Evolutionary conservation across 495 filamentous ascomycete genomes (phyloP), one percentile per base, ranked within the genome.

Genomic region (Entonaema liquescens): DNA sequence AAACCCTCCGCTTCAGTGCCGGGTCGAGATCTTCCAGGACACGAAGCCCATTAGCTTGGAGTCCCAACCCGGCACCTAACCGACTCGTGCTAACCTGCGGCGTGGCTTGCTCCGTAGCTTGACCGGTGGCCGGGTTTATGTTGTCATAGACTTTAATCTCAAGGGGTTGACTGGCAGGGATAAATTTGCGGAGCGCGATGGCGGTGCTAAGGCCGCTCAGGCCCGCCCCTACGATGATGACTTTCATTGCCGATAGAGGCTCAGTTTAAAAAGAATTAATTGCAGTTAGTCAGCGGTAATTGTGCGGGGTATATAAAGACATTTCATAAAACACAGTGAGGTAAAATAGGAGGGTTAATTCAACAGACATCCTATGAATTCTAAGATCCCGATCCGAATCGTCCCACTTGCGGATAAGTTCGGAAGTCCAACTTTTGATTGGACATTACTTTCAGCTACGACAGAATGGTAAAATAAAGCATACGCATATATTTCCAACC

Each of bases 51-150:
- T 81, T 23, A 68, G 80, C 35, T 29, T 73, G 35, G 40, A 63
- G n/a, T 72, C 53, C 17, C 72, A 82, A n/a, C 13, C 52, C 28
- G 79, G 80, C 4, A 73, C 73, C 47, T 76, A 79, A 59, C 78
- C 79, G 47, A 78, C 82, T 44, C 1, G 59, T 68, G 23, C 19
- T 40, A 29, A 59, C 52, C 25, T 63, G 23, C 11, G 50, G 59
- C 6, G 40, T 52, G 2, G 29, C 5, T 19, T 67, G 44, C n/a
- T 60, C 33, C 5, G 36, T 17, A 17, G 53, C 40, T 23, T 58
- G 26, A n/a, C 36, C 49, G 25, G 49, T 12, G 17, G 53, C 40
- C 8, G 36, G 26, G 26, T 49, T 36, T 19, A 38, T 68, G 17
- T 58, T 68, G 9, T 58, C 59, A 23, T 68, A 68, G 26, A 68